Evolutionary conservation across 2,329 filamentous ascomycete genomes (phyloP).

Genomic region (Claviceps capensis): DNA sequence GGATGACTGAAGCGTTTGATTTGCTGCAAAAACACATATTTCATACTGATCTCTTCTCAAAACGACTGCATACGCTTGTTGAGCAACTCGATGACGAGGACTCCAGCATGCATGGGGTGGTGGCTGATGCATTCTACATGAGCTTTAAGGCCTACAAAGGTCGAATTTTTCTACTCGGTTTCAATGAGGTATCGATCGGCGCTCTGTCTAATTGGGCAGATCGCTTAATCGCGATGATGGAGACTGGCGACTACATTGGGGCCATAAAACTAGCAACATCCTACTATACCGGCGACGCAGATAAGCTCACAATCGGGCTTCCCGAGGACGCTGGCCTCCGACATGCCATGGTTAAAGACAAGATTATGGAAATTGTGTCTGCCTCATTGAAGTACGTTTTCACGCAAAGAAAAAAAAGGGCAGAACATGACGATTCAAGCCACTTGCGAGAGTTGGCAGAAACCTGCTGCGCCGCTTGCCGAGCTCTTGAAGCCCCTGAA

Average conservation of each 20-base stretch:
- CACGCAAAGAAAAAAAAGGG: constrained; percentile 42
- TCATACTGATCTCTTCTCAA: constrained; percentile 79
- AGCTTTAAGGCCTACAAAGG: constrained; percentile 95
- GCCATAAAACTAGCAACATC: constrained; percentile 83
- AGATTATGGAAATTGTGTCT: constrained; percentile 82
- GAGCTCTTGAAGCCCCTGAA: constrained; percentile 62
- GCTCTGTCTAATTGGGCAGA: constrained; percentile 96
- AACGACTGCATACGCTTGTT: constrained; percentile 70
- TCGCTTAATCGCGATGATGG: constrained; percentile 83
- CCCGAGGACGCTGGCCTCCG: constrained; percentile 68
- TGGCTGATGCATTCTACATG: constrained; percentile 96
- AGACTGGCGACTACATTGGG: constrained; percentile 87
- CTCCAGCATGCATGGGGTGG: constrained; percentile 81
- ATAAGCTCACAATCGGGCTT: constrained; percentile 85
- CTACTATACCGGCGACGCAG: constrained; percentile 83
- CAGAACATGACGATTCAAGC: constrained; percentile 30
- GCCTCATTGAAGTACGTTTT: constrained; percentile 88
- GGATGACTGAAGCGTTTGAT: constrained; percentile 90
- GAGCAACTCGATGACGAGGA: constrained; percentile 84
- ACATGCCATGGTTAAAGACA: constrained; percentile 74
- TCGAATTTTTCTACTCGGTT: constrained; percentile 80
- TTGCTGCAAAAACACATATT: constrained; percentile 85
- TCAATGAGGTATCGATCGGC: constrained; percentile 83
- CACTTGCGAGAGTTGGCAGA: constrained; percentile 68
- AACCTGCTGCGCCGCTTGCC: constrained; percentile 71